phyloP scores from a whole-genome alignment of 345 rosid species.

The Microcos paniculata region DNA sequence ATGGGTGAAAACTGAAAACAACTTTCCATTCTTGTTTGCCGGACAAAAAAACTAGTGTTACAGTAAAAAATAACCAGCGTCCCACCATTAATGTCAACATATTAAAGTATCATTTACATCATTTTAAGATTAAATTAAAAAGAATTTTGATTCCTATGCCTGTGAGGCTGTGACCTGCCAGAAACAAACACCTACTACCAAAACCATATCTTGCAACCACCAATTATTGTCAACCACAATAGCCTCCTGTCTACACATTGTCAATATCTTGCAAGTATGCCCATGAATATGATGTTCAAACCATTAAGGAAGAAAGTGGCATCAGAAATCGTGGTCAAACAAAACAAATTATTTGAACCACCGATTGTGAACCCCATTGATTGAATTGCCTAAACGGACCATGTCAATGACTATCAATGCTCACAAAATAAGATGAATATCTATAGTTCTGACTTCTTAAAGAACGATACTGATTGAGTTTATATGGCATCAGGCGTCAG shows the following conservation, averaged over 20 bases:
- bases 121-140: background rate
- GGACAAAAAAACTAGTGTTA: slow-evolving; percentile 5
- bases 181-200: slow-evolving; percentile 10
- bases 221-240: background rate
- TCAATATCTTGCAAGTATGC: background rate
- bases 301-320: background rate
- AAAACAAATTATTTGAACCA: background rate
- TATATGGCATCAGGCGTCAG: background rate
- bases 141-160: slow-evolving; percentile 7
- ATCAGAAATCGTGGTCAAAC: background rate
- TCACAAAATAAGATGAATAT: too few species aligned
- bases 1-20: background rate
- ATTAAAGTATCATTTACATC: slow-evolving; percentile 10
- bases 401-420: background rate
- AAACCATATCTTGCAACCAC: background rate
- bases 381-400: background rate
- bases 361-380: background rate
- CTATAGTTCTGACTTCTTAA: background rate
- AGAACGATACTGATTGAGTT: background rate
- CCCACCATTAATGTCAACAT: background rate
- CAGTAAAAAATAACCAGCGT: background rate
- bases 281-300: background rate
- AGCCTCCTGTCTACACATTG: background rate
- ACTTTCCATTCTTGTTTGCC: background rate
- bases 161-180: slow-evolving; percentile 9